Evolutionary conservation across 73 alveolate genomes (phyloP).

Genomic region (Paraurostyla sp.): DNA sequence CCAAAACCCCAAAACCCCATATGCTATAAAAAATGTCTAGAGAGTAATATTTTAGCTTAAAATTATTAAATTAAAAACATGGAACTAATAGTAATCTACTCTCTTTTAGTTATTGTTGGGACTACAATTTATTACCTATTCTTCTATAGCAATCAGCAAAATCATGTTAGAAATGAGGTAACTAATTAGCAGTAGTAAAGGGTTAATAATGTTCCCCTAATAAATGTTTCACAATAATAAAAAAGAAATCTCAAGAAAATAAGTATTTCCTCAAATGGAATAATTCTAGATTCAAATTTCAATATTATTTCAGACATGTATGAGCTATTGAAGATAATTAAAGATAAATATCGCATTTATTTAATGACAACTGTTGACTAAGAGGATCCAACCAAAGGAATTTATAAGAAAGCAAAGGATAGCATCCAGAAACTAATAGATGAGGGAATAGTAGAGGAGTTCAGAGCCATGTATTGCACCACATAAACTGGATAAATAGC

Average conservation of each 20-base stretch:
- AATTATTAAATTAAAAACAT: conserved; percentile 5
- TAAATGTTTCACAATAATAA: neutral
- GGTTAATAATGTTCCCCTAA: neutral
- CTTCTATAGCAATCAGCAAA: neutral
- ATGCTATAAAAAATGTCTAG: no score
- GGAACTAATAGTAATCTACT: neutral
- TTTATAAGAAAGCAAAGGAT: neutral
- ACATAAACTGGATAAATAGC: conserved; percentile 38
- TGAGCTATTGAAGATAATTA: conserved; percentile 14
- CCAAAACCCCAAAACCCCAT: no score
- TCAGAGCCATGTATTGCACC: conserved; percentile 36
- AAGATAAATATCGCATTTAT: conserved; percentile 47
- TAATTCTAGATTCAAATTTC: conserved; percentile 7
- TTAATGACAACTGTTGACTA: conserved; percentile 12
- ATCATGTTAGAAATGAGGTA: neutral
- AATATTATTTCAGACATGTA: conserved; percentile 19
- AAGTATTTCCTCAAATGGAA: conserved; percentile 18
- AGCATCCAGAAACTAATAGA: conserved; percentile 1
- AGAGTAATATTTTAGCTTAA: neutral
- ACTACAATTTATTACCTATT: conserved; percentile 30
- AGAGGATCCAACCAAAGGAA: conserved; percentile 1
- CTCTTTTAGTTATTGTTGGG: neutral
- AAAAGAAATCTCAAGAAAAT: conserved; percentile 29
- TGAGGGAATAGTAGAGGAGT: conserved; percentile 19
- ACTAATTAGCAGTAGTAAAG: neutral